Evolutionary conservation across 352 stramenopile species (phyloP), one percentile per base, ranked within the genome.

Genomic region (Phytophthora palmivora): DNA sequence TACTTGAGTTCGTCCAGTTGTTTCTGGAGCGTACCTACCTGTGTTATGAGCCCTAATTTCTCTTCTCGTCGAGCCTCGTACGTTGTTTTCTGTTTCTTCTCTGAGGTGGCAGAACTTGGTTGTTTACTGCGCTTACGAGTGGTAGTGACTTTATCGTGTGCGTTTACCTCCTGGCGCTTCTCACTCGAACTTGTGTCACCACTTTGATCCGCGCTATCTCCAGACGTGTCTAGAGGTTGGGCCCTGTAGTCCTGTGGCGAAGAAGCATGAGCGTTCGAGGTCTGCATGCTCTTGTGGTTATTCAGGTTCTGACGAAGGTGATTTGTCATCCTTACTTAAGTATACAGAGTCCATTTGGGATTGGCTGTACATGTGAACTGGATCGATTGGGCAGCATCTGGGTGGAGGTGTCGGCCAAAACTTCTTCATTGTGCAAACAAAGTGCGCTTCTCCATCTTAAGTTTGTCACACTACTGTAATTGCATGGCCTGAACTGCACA

Each of bases 1-100:
- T 68, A 76, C 47, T 83, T 72, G 56, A 83, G 68, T 12, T 69
- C 48, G 15, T 70, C 54, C 42, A 80, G 69, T 11, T 76, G 54
- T 34, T 65, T 55, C 50, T 82, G 67, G 44, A 80, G 51, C 12
- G 26, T 47, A 41, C 60, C 57, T 18, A 74, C 58, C 41, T 80
- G 56, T 11, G 11, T 15, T 4, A 61, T 50, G 21, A 83, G 21
- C 26, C 45, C 56, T 19, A 58, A 30, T 36, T 78, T 80, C 37
- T 78, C 24, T 46, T 83, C 70, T 61, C 64, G 50, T 34, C 68
- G 68, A 5, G 71, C 38, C 15, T 71, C 67, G 49, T 77, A 67
- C 33, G 68, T 74, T 2, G 58, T 67, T 33, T 67, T 73, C 34
- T 63, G 63, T 18, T 76, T 76, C 56, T 72, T 76, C 0, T 37